Evolutionary conservation across 352 stramenopile species (phyloP).

Genomic region (Aphanomyces invadans): DNA sequence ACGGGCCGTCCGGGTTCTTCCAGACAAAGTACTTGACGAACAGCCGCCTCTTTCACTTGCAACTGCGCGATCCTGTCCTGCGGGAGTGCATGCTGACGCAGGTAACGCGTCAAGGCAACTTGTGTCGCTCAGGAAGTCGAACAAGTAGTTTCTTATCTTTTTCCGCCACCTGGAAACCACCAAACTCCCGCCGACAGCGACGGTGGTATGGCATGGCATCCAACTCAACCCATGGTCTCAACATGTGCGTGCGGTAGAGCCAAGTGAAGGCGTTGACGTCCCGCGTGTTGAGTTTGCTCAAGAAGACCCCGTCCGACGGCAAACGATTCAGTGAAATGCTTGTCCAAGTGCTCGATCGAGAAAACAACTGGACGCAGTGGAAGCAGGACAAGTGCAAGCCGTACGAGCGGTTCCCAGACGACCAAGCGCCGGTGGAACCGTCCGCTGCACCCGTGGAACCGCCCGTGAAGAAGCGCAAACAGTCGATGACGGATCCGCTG

Average conservation of each 20-base stretch:
- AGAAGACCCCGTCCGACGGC: conserved; percentile 79
- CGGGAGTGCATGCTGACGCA: conserved; percentile 85
- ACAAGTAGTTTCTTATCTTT: conserved; percentile 51
- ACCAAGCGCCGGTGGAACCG: conserved; percentile 23
- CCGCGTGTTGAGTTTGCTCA: conserved; percentile 68
- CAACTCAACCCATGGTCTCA: conserved; percentile 5
- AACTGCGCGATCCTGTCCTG: conserved; percentile 84
- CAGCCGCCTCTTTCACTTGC: conserved; percentile 83
- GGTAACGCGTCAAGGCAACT: conserved; percentile 21
- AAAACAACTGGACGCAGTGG: conserved; percentile 88
- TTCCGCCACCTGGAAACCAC: conserved; percentile 50
- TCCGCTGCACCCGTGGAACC: conserved; percentile 8
- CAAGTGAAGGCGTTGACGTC: conserved; percentile 54
- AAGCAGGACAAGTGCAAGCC: conserved; percentile 82
- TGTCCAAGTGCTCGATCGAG: conserved; percentile 70
- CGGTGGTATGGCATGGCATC: background rate
- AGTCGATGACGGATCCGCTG: conserved; percentile 30
- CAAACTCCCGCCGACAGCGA: conserved; percentile 3
- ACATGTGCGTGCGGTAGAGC: conserved; percentile 22
- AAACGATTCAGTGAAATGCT: conserved; percentile 87
- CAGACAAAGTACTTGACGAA: conserved; percentile 91
- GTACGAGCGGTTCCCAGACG: conserved; percentile 49
- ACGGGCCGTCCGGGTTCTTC: conserved; percentile 66
- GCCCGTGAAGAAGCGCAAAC: background rate
- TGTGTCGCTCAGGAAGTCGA: background rate